Conservation (phyloP, 1,284 basidiomycete species). For the Cryptococcus sp. region DNA sequence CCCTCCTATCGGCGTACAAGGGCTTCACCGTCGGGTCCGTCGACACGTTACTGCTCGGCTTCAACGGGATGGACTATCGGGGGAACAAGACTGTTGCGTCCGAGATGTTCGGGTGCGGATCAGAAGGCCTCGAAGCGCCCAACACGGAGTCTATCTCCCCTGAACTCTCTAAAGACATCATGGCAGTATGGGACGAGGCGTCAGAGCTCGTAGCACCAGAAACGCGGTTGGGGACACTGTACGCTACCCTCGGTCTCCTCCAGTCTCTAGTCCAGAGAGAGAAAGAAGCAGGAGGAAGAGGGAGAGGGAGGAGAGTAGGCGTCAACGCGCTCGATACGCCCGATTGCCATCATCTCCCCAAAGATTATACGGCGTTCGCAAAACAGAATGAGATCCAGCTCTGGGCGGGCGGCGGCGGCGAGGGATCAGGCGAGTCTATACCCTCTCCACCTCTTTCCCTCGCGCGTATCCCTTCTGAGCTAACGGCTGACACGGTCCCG, state of each 20-base stretch:
- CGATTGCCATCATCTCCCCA: slow-evolving; percentile 50
- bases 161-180: slow-evolving; percentile 23
- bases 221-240: slow-evolving; percentile 35
- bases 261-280: slow-evolving; percentile 16
- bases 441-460: neutral
- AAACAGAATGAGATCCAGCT: slow-evolving; percentile 41
- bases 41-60: slow-evolving; percentile 48
- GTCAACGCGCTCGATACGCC: slow-evolving; percentile 51
- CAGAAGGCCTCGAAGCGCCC: slow-evolving; percentile 18
- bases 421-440: slow-evolving; percentile 43
- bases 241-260: slow-evolving; percentile 32
- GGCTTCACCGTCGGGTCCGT: slow-evolving; percentile 29
- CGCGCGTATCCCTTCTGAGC: neutral
- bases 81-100: slow-evolving; percentile 31
- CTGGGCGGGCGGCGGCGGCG: slow-evolving; percentile 52
- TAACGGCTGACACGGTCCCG: neutral
- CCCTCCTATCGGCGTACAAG: slow-evolving; percentile 26
- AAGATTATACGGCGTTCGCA: slow-evolving; percentile 44
- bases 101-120: slow-evolving; percentile 29
- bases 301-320: neutral
- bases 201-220: neutral
- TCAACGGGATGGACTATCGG: slow-evolving; percentile 46
- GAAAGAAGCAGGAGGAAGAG: slow-evolving; percentile 11
- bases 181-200: slow-evolving; percentile 24
- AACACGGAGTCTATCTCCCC: slow-evolving; percentile 16